Evolutionary conservation across 2,329 filamentous ascomycete genomes (phyloP).

Genomic region (Talaromyces sp.): DNA sequence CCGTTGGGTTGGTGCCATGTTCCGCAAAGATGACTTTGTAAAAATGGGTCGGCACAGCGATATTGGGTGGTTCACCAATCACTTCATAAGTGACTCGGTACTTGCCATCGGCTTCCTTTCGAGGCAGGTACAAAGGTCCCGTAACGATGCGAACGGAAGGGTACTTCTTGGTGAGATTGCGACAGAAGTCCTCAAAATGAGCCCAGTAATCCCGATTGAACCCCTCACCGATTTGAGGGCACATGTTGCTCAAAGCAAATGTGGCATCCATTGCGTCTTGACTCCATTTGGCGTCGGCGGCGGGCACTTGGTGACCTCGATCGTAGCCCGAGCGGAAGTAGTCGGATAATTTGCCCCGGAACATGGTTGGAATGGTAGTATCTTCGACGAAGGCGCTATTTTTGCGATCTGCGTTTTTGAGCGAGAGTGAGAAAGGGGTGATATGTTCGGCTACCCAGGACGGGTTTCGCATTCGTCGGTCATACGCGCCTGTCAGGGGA

Average conservation of each 20-base stretch:
- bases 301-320: slow-evolving; percentile 92
- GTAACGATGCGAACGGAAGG: slow-evolving; percentile 88
- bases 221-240: slow-evolving; percentile 93
- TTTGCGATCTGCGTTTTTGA: slow-evolving; percentile 73
- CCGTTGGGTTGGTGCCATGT: slow-evolving; percentile 59
- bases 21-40: slow-evolving; percentile 99
- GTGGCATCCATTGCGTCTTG: slow-evolving; percentile 93
- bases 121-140: slow-evolving; percentile 86
- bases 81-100: slow-evolving; percentile 96
- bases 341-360: slow-evolving; percentile 85
- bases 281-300: slow-evolving; percentile 92
- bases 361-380: slow-evolving; percentile 69
- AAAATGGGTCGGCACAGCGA: slow-evolving; percentile 96
- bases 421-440: slow-evolving; percentile 73
- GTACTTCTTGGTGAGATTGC: slow-evolving; percentile 72
- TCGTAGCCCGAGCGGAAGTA: slow-evolving; percentile 95
- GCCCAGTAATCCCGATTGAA: slow-evolving; percentile 99
- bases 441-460: slow-evolving; percentile 97
- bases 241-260: slow-evolving; percentile 93
- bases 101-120: slow-evolving; percentile 81
- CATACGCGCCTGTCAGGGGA: slow-evolving; percentile 80
- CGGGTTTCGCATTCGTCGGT: slow-evolving; percentile 85
- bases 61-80: slow-evolving; percentile 85
- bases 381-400: slow-evolving; percentile 83
- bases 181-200: slow-evolving; percentile 96